Evolutionary conservation across 2,329 filamentous ascomycete species (phyloP).

Genomic region (Epichloe sylvatica): DNA sequence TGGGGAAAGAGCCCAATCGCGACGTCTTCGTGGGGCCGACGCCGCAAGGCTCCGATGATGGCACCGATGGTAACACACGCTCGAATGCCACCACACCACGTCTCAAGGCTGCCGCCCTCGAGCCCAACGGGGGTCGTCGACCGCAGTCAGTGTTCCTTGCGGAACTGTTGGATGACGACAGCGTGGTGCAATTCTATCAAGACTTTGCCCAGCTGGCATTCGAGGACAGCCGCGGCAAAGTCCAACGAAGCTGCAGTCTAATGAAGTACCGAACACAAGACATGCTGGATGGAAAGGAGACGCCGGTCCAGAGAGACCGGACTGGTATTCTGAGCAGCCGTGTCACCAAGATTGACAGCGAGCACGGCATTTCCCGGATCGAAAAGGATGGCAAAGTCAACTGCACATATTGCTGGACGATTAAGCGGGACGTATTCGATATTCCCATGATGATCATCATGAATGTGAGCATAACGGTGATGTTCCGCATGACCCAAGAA

Average conservation of each 20-base stretch:
- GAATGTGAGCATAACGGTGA: slow-evolving; percentile 55
- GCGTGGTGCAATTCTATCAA: slow-evolving; percentile 87
- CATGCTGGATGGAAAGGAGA: slow-evolving; percentile 27
- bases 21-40: slow-evolving; percentile 61
- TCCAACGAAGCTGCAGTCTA: slow-evolving; percentile 70
- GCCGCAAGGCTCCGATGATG: slow-evolving; percentile 19
- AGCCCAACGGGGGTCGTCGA: slow-evolving; percentile 32
- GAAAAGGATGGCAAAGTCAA: slow-evolving; percentile 84
- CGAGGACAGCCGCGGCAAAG: slow-evolving; percentile 74
- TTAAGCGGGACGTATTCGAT: slow-evolving; percentile 93
- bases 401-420: slow-evolving; percentile 93
- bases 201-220: slow-evolving; percentile 90
- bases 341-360: slow-evolving; percentile 51
- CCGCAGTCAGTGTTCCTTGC: slow-evolving; percentile 77
- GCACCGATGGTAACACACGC: slow-evolving; percentile 18
- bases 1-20: slow-evolving; percentile 75
- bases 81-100: slow-evolving; percentile 37
- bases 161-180: slow-evolving; percentile 85
- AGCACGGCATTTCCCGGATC: slow-evolving; percentile 68
- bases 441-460: slow-evolving; percentile 98
- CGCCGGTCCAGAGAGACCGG: slow-evolving; percentile 31
- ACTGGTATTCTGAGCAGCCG: slow-evolving; percentile 41
- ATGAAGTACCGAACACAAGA: slow-evolving; percentile 80
- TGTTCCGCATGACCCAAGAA: background rate
- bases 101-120: slow-evolving; percentile 30